phyloP scores from a whole-genome alignment of 805 yeast genomes.

The Ogataea philodendri region DNA sequence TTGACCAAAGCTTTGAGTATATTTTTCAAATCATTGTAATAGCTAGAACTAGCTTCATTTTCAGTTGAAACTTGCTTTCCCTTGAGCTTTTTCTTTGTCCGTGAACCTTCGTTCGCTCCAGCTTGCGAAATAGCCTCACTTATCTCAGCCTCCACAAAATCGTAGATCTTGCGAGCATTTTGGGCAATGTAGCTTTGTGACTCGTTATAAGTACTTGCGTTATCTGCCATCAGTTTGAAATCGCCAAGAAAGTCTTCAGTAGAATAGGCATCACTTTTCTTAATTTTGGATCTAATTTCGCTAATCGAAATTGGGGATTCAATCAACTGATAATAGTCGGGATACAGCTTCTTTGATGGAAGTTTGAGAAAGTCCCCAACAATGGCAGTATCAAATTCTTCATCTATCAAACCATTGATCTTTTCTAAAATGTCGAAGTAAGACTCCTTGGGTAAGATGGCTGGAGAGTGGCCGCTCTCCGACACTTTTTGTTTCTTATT shows the following conservation, averaged over 20 bases:
- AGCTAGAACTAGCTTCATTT: no score
- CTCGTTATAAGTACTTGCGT: slow-evolving; percentile 74
- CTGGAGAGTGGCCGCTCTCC: not conserved
- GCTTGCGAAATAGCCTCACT: slow-evolving; percentile 28
- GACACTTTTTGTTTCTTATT: slow-evolving; percentile 21
- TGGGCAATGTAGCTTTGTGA: slow-evolving; percentile 61
- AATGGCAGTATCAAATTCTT: slow-evolving; percentile 34
- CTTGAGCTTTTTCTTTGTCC: slow-evolving; percentile 7
- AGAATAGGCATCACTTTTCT: slow-evolving; percentile 35
- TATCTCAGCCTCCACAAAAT: slow-evolving; percentile 53
- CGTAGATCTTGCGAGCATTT: slow-evolving; percentile 57
- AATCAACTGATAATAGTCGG: slow-evolving; percentile 74
- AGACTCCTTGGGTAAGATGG: slow-evolving; percentile 27
- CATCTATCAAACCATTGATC: slow-evolving; percentile 36
- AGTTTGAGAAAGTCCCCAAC: slow-evolving; percentile 60
- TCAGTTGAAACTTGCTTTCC: no score
- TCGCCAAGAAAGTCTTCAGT: slow-evolving; percentile 53
- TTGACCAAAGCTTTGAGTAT: slow-evolving; percentile 41
- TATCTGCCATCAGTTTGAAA: slow-evolving; percentile 62
- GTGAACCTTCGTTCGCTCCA: slow-evolving; percentile 1
- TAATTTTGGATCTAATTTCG: slow-evolving; percentile 55
- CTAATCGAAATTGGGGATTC: slow-evolving; percentile 64
- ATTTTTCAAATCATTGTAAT: slow-evolving; percentile 21
- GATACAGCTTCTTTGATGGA: slow-evolving; percentile 72
- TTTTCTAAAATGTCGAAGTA: slow-evolving; percentile 34